These are phyloP conservation scores for Magnaporthiopsis poae DNA, from an alignment of 2,329 filamentous ascomycete species.

Conservation along the genomic window DNA sequence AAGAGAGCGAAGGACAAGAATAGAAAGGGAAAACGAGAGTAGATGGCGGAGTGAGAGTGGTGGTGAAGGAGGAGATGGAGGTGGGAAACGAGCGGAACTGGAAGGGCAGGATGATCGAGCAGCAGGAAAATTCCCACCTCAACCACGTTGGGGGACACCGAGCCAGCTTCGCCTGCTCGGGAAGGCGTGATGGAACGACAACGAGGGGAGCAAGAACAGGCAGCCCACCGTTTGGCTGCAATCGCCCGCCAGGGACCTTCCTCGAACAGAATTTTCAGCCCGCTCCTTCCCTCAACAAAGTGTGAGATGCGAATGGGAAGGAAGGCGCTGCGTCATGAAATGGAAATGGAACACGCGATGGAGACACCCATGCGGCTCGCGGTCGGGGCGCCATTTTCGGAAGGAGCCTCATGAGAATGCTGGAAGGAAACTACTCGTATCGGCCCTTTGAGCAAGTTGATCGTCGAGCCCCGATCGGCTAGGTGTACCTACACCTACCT, in stretches of 20 bases:
- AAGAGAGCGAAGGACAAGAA: neutral
- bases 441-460: neutral
- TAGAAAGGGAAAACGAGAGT: slow-evolving; percentile 14
- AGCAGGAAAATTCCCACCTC: neutral
- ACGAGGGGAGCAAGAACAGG: neutral
- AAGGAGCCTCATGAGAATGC: neutral
- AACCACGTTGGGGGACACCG: neutral
- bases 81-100: slow-evolving; percentile 9
- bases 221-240: too few species aligned
- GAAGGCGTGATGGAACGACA: neutral
- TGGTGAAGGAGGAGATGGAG: neutral
- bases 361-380: neutral
- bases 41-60: slow-evolving; percentile 2
- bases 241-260: neutral
- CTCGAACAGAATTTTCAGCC: neutral
- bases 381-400: neutral
- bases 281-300: neutral
- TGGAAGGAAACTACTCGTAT: neutral
- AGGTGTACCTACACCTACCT: too few species aligned
- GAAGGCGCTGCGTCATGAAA: neutral
- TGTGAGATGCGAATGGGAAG: neutral
- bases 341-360: neutral
- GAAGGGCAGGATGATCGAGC: neutral
- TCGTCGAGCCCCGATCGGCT: neutral
- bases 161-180: neutral